A percentile compares a stretch with the other conserved stretches of the same genome.
Conservation (phyloP, 345 rosid genomes). For the Lenwebbia sp. region DNA sequence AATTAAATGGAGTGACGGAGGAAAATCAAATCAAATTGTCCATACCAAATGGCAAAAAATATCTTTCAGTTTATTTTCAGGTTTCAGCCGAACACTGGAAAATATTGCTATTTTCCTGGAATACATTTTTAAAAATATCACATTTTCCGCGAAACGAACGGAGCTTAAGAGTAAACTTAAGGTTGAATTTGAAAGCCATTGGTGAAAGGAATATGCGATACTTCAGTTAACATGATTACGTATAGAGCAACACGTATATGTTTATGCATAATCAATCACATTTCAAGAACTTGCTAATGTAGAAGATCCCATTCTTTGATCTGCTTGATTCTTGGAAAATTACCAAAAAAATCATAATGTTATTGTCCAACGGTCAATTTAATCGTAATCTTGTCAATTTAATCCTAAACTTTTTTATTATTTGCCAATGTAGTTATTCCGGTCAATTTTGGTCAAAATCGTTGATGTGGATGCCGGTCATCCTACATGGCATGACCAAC, state of each 20-base stretch:
- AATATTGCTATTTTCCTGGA: too few relatives aligned
- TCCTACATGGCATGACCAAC: accelerated
- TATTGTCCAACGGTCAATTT: background rate
- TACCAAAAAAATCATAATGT: background rate
- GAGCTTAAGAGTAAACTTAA: background rate
- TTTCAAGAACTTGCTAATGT: background rate
- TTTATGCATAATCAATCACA: background rate
- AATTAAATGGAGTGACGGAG: too few relatives aligned
- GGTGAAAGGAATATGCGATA: background rate
- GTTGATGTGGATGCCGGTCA: too few relatives aligned
- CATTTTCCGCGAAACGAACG: background rate
- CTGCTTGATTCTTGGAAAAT: background rate
- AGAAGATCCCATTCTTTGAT: background rate
- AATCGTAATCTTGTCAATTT: background rate
- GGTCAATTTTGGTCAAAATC: background rate
- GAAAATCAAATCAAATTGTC: too few relatives aligned
- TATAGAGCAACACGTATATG: background rate
- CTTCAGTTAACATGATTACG: background rate
- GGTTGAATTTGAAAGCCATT: background rate
- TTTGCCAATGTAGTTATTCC: background rate
- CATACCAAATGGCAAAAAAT: too few relatives aligned
- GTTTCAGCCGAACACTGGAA: too few relatives aligned
- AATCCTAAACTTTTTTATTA: background rate
- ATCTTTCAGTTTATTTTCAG: too few relatives aligned
- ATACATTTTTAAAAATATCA: too few relatives aligned